Evolutionary conservation across 1,139 yeast species (phyloP).

Genomic region (Suhomyces atakaporum): DNA sequence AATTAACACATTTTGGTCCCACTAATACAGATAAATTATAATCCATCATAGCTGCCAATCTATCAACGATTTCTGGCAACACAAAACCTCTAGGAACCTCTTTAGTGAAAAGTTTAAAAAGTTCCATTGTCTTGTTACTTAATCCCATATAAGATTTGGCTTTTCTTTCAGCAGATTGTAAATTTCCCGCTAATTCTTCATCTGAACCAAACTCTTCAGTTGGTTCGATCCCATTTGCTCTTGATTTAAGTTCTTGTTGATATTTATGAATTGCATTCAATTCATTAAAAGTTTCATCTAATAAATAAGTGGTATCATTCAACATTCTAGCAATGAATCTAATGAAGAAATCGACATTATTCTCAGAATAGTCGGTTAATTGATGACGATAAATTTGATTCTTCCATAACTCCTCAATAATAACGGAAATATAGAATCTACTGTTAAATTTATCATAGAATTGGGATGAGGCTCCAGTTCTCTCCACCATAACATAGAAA

Average conservation of each 20-base stretch:
- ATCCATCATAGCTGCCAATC: constrained; percentile 94
- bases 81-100: constrained; percentile 88
- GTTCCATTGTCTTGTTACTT: constrained; percentile 77
- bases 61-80: constrained; percentile 86
- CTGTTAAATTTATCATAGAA: constrained; percentile 95
- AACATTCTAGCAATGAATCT: constrained; percentile 92
- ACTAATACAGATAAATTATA: constrained; percentile 88
- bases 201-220: constrained; percentile 54
- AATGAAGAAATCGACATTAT: constrained; percentile 78
- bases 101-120: constrained; percentile 78
- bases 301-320: constrained; percentile 87
- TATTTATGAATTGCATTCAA: constrained; percentile 74
- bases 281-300: constrained; percentile 88
- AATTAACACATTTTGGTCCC: constrained; percentile 90
- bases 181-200: constrained; percentile 59
- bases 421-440: constrained; percentile 81
- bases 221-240: constrained; percentile 41
- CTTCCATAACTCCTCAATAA: constrained; percentile 83
- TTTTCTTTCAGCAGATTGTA: constrained; percentile 67
- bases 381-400: constrained; percentile 67
- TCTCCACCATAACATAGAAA: constrained; percentile 91
- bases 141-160: constrained; percentile 84
- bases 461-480: constrained; percentile 93
- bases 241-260: constrained; percentile 56
- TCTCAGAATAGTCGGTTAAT: constrained; percentile 63